Percentiles rank a stretch among this genome's conserved stretches.
Evolutionary conservation across 2,329 filamentous ascomycete genomes (phyloP).

Genomic region (Myriosclerotinia curreyana): DNA sequence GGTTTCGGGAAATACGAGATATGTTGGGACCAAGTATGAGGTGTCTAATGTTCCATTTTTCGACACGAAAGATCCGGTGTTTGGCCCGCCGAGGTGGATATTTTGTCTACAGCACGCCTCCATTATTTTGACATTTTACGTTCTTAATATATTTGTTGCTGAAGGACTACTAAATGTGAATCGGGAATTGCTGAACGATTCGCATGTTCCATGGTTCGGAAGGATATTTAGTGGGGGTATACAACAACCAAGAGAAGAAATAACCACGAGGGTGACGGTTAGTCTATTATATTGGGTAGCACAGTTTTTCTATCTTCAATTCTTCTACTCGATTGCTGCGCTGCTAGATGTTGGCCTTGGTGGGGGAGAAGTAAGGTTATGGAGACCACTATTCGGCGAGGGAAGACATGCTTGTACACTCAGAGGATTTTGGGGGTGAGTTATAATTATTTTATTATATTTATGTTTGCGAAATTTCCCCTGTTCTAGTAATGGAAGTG

Average conservation of each 20-base stretch:
- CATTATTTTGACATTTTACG: neutral
- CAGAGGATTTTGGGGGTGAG: conserved; percentile 4
- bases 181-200: neutral
- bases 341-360: neutral
- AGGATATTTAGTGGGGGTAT: neutral
- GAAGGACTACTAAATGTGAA: neutral
- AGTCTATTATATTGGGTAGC: neutral
- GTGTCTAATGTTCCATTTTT: neutral
- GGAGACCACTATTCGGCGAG: conserved; percentile 3
- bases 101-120: neutral
- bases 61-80: neutral
- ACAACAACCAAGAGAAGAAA: neutral
- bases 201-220: neutral
- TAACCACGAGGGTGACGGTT: neutral
- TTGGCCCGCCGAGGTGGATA: neutral
- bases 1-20: neutral
- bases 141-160: neutral
- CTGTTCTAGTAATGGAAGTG: no score
- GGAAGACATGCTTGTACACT: neutral
- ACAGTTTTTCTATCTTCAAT: neutral
- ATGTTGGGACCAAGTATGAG: neutral
- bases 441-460: neutral
- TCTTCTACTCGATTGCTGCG: neutral
- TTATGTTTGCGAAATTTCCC: neutral
- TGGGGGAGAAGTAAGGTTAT: neutral